phyloP scores from a whole-genome alignment of 2,329 filamentous ascomycete genomes.

The Elsinoe fawcettii region DNA sequence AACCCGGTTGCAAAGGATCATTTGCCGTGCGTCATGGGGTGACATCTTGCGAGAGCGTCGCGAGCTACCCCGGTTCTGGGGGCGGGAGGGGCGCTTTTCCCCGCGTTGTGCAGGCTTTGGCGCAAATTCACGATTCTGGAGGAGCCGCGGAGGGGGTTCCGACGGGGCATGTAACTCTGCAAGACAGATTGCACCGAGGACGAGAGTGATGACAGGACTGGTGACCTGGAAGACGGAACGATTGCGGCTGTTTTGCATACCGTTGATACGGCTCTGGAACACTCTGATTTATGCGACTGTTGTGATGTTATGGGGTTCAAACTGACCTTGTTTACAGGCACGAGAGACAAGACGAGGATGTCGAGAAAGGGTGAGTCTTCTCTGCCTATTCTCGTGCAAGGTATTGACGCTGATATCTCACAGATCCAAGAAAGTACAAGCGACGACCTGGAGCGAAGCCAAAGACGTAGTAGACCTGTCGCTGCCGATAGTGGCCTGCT shows the following conservation, averaged over 20 bases:
- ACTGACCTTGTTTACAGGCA: slow-evolving; percentile 41
- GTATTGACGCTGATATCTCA: neutral
- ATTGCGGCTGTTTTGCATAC: no score
- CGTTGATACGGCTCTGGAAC: no score
- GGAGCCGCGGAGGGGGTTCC: no score
- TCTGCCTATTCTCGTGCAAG: neutral
- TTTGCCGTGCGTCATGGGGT: neutral
- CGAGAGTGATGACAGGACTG: no score
- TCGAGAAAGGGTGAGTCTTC: slow-evolving; percentile 51
- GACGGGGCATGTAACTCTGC: no score
- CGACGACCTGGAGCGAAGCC: slow-evolving; percentile 32
- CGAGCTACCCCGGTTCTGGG: neutral
- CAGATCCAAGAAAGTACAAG: slow-evolving; percentile 65
- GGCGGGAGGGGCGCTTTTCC: neutral
- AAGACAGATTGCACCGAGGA: no score
- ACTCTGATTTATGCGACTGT: no score
- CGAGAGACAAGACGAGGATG: slow-evolving; percentile 64
- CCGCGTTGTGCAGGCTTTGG: no score
- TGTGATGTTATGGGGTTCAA: no score
- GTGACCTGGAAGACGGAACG: no score
- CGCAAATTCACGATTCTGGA: no score
- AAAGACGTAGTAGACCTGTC: slow-evolving; percentile 12
- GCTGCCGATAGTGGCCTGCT: no score
- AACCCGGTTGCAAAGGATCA: neutral
- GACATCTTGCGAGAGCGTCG: neutral